Evolutionary conservation across 2,329 filamentous ascomycete genomes (phyloP).

Genomic region (Cladophialophora carrionii): DNA sequence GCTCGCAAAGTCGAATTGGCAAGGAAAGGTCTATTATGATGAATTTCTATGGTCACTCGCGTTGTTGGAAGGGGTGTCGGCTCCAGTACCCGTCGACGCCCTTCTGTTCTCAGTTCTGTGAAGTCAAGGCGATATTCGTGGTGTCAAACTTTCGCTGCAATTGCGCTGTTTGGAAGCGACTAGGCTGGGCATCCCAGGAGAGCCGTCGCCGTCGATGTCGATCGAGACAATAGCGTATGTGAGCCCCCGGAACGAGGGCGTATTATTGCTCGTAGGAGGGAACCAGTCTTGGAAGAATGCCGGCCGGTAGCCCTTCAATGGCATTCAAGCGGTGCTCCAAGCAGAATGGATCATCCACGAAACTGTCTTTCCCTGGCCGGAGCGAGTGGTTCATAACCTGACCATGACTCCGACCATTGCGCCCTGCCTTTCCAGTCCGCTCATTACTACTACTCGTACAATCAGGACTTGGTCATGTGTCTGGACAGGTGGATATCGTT

Average conservation of each 20-base stretch:
- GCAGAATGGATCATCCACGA: background rate
- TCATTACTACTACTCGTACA: no score
- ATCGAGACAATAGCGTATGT: background rate
- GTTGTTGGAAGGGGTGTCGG: background rate
- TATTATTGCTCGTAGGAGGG: no score
- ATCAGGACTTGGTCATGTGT: constrained; percentile 8
- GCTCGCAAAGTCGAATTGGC: constrained; percentile 55
- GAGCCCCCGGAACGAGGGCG: background rate
- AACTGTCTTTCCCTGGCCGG: background rate
- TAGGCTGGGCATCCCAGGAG: background rate
- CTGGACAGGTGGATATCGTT: constrained; percentile 7
- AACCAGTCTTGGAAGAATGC: background rate
- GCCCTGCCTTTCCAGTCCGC: background rate
- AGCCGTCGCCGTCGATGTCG: background rate
- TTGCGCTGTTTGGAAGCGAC: background rate
- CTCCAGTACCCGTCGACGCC: background rate
- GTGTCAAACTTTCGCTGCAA: background rate
- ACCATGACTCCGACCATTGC: background rate
- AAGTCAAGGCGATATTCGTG: background rate
- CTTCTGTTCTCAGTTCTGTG: background rate
- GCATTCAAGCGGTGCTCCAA: background rate
- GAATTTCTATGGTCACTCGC: background rate
- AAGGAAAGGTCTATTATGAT: constrained; percentile 53
- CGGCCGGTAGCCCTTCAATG: background rate
- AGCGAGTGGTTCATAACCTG: background rate